Evolutionary conservation across 2,329 filamentous ascomycete species (phyloP), one percentile per base, ranked within the genome.

Genomic region (Fusarium liriodendri): DNA sequence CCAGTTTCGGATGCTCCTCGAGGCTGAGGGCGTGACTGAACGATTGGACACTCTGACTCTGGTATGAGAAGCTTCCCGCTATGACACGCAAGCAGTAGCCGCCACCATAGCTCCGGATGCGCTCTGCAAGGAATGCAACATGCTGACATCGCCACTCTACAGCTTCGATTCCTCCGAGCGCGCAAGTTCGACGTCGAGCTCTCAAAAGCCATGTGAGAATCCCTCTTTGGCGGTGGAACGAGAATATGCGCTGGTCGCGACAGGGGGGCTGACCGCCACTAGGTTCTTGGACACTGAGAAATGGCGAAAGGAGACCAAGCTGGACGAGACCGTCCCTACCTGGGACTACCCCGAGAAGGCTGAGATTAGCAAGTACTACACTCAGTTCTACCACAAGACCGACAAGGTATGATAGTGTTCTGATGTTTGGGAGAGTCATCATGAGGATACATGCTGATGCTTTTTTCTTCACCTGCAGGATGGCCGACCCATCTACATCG

Each of bases 331-430:
- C 40, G 90, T 96, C 64, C 91, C 90, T 73, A 92, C 86, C 77
- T 98, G 97, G 88, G 91, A 97, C 69, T 98, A 98, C 87, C 88
- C 89, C 73, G 95, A 98, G 89, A 97, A 96, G 84, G 80, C 89
- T 64, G 83, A 96, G 81, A 90, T 99, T 68, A 94, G 94, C 84
- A 87, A 96, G 85, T 98, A 94, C 88, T 99, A 99, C 86, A 95
- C 95, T 57, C 97, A 99, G 86, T 99, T 97, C 88, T 99, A 99
- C 87, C 97, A 99, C 90, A 98, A 98, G 88, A 96, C 92, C 14
- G 94, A 97, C 85, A 95, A 95, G 86, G 91, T 92, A 83, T 65
- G 79, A 35, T 32, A 57, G 45, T 18, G 35, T n/a, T 20, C 60
- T 27, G 11, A 32, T 16, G 33, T 38, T 22, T 47, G 35, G 45